A percentile compares a stretch with the other conserved stretches of the same genome.
Evolutionary conservation across 2,329 filamentous ascomycete genomes (phyloP).

Genomic region (Penicillium sp.): DNA sequence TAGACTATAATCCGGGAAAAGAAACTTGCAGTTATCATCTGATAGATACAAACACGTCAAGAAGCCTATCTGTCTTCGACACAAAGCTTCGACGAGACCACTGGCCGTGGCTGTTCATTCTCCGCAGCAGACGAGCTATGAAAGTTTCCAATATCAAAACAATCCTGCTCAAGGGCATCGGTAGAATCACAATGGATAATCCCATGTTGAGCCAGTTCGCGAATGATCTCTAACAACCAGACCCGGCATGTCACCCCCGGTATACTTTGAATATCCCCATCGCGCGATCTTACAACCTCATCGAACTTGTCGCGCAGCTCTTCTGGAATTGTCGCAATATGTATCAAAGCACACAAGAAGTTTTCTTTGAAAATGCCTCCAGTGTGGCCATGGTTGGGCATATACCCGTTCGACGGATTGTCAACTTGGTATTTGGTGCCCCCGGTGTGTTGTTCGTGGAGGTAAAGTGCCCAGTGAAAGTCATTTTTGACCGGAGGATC

Average conservation of each 20-base stretch:
- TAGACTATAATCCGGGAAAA: no score
- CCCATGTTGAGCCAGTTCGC: slow-evolving; percentile 13
- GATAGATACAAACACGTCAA: no score
- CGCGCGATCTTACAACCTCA: slow-evolving; percentile 18
- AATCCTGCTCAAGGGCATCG: slow-evolving; percentile 18
- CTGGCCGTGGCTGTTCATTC: slow-evolving; percentile 14
- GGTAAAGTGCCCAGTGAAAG: slow-evolving; percentile 13
- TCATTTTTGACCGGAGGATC: slow-evolving; percentile 7
- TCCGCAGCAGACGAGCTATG: slow-evolving; percentile 8
- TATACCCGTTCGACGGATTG: slow-evolving; percentile 4
- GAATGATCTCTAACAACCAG: slow-evolving; percentile 20
- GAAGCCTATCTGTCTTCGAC: no score
- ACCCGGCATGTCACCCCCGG: slow-evolving; percentile 23
- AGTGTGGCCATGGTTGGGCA: slow-evolving; percentile 14
- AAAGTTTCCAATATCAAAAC: slow-evolving; percentile 17
- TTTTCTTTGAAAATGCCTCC: slow-evolving; percentile 16
- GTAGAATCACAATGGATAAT: slow-evolving; percentile 13
- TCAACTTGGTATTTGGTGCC: slow-evolving; percentile 9
- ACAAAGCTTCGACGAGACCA: slow-evolving; percentile 13
- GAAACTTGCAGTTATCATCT: no score
- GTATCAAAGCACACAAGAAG: slow-evolving; percentile 18
- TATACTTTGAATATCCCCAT: slow-evolving; percentile 21
- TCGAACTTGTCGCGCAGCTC: slow-evolving; percentile 13
- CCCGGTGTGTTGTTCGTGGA: slow-evolving; percentile 2
- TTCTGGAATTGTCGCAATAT: slow-evolving; percentile 17